Conservation (phyloP, 2,329 filamentous ascomycete genomes). For the Neofusicoccum sp. region DNA sequence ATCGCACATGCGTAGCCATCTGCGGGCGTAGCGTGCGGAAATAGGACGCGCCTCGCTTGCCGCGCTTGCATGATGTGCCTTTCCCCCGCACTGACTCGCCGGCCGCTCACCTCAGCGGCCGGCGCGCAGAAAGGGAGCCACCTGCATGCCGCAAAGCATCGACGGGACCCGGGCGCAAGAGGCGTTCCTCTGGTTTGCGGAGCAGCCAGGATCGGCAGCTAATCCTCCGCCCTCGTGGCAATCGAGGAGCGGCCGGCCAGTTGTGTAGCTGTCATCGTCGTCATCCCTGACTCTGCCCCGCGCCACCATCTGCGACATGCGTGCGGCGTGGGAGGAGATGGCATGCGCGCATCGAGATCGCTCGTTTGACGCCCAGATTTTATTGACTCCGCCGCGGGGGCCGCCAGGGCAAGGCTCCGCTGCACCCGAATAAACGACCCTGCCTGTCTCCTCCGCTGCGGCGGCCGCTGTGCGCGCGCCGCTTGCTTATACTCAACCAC, state of each 20-base stretch:
- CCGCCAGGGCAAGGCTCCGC: not conserved
- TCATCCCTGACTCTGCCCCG: slow-evolving; percentile 14
- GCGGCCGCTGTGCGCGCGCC: not conserved
- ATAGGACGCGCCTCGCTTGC: not conserved
- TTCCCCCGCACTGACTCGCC: slow-evolving; percentile 11
- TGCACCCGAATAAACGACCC: not conserved
- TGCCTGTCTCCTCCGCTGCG: not conserved
- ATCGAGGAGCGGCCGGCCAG: no score
- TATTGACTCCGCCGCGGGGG: slow-evolving; percentile 11
- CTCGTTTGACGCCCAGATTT: slow-evolving; percentile 5
- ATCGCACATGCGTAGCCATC: no score
- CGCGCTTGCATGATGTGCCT: not conserved
- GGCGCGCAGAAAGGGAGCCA: not conserved
- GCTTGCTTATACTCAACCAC: slow-evolving; percentile 5
- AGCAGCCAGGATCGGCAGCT: not conserved
- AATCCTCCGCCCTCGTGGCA: no score
- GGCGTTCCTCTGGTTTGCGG: not conserved
- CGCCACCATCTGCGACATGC: slow-evolving; percentile 13
- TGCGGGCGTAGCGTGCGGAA: not conserved
- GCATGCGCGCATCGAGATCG: slow-evolving; percentile 5
- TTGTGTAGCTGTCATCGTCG: not conserved
- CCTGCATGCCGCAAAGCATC: not conserved
- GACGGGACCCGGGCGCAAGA: not conserved
- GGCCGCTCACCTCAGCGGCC: not conserved
- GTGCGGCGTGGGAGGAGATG: not conserved